phyloP scores from a whole-genome alignment of 108 stramenopile genomes.

The Parietichytrium sp. region DNA sequence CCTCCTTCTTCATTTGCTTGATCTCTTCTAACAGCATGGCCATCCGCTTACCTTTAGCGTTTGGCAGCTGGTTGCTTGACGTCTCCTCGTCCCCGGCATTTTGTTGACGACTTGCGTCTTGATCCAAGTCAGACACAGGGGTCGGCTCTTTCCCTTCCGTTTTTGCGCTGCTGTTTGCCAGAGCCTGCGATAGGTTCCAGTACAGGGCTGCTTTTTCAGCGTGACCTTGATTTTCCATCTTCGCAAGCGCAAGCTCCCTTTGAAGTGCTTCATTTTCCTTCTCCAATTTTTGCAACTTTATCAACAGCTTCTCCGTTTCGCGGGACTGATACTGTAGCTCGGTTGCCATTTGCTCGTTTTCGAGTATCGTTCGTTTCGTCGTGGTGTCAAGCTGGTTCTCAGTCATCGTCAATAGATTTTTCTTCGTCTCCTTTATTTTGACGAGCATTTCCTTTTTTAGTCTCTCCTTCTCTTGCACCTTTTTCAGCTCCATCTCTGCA shows the following conservation, averaged over 20 bases:
- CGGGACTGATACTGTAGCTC: constrained; percentile 29
- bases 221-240: background rate
- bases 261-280: background rate
- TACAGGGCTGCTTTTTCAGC: background rate
- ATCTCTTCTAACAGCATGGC: no score
- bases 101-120: no score
- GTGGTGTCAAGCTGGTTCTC: constrained; percentile 21
- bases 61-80: no score
- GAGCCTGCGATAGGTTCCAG: background rate
- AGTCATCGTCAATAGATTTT: background rate
- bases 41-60: no score
- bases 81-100: no score
- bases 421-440: background rate
- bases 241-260: background rate
- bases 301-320: constrained; percentile 14
- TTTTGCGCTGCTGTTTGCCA: no score
- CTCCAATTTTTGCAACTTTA: background rate
- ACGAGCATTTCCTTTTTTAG: constrained; percentile 27
- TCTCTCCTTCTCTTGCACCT: constrained; percentile 29
- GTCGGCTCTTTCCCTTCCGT: no score
- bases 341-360: constrained; percentile 30
- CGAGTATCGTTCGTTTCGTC: background rate
- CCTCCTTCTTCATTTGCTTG: no score
- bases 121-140: no score
- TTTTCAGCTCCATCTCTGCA: constrained; percentile 9